Evolutionary conservation across 176 grass and related monocot species (phyloP), one percentile per base, ranked within the genome.

Genomic region (Oryza rufipogon): DNA sequence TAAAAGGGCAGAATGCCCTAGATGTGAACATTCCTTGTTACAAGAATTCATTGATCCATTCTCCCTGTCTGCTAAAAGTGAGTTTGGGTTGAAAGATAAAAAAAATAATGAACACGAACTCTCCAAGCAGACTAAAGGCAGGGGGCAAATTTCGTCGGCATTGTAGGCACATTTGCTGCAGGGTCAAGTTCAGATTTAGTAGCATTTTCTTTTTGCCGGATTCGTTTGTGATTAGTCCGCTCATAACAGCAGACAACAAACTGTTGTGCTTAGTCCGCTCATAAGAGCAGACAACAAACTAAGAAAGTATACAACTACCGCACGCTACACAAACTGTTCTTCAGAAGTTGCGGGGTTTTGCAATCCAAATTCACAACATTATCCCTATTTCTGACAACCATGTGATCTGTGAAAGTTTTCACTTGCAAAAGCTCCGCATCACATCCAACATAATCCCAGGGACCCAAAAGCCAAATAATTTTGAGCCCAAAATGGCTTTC

Each of bases 1-100:
- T 71, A 77, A 84, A 78, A 41, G 32, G 56, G 54, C 19, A 79
- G 6, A 78, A 77, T 77, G 75, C 68, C 17, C 67, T 41, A 10
- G 9, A 44, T 44, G 42, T 10, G 45, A 28, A 20, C 32, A 76
- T 68, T 73, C 64, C 2, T 44, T 2, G 8, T 44, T 44, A 44
- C 42, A 2, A 54, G 14, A 68, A 51, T n/a, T 23, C 22, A 23
- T 42, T 66, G 14, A 19, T 23, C 4, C 23, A 49, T 68, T 4
- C 12, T 26, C 11, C 8, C 17, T 23, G 7, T 34, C 17, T 54
- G 20, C 19, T 2, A 45, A 20, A 39, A 16, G 12, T 11, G 66
- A 46, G 17, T 42, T 81, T 70, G 20, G 68, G 46, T 73, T 11
- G 41, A 47, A 54, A 41, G 16, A 39, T 56, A 32, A 34, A 70